Evolutionary conservation across 2,329 filamentous ascomycete species (phyloP).

Genomic region (Pseudocercospora crystallina): DNA sequence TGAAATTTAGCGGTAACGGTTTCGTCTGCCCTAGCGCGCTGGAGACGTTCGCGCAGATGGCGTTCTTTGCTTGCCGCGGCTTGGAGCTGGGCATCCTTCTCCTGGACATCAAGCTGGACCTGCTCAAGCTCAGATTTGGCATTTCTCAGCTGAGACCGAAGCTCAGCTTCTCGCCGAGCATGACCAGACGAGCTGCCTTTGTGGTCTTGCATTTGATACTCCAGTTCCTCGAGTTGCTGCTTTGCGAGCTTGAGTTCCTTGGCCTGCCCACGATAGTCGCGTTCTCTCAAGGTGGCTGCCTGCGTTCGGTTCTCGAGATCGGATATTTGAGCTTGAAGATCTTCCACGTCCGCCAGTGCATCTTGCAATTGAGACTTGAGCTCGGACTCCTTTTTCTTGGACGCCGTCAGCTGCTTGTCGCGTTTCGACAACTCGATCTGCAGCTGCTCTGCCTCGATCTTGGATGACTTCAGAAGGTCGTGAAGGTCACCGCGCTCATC

Average conservation of each 20-base stretch:
- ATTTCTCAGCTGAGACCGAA: slow-evolving; percentile 38
- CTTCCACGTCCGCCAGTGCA: slow-evolving; percentile 41
- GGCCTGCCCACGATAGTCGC: slow-evolving; percentile 38
- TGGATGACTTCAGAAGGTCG: slow-evolving; percentile 60
- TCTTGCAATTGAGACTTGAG: slow-evolving; percentile 68
- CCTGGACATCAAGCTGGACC: slow-evolving; percentile 40
- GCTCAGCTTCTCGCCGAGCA: slow-evolving; percentile 40
- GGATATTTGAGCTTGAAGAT: slow-evolving; percentile 59
- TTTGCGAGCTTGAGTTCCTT: slow-evolving; percentile 34
- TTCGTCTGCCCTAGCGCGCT: slow-evolving; percentile 29
- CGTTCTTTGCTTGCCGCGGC: slow-evolving; percentile 42
- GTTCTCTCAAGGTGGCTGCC: slow-evolving; percentile 33
- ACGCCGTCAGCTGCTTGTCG: slow-evolving; percentile 62
- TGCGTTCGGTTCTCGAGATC: slow-evolving; percentile 33
- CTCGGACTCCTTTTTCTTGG: slow-evolving; percentile 57
- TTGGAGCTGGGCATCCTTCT: slow-evolving; percentile 44
- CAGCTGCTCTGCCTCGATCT: slow-evolving; percentile 55
- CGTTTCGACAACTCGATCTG: slow-evolving; percentile 70
- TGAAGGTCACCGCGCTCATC: slow-evolving; percentile 62
- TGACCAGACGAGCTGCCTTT: slow-evolving; percentile 37
- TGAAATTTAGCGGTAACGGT: slow-evolving; percentile 39
- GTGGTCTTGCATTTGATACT: slow-evolving; percentile 50
- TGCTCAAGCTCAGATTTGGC: slow-evolving; percentile 34
- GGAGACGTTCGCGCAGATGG: slow-evolving; percentile 36
- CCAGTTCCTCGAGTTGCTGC: slow-evolving; percentile 35